Evolutionary conservation across 1,284 basidiomycete genomes (phyloP).

Genomic region (Cutaneotrichosporon mucoides): DNA sequence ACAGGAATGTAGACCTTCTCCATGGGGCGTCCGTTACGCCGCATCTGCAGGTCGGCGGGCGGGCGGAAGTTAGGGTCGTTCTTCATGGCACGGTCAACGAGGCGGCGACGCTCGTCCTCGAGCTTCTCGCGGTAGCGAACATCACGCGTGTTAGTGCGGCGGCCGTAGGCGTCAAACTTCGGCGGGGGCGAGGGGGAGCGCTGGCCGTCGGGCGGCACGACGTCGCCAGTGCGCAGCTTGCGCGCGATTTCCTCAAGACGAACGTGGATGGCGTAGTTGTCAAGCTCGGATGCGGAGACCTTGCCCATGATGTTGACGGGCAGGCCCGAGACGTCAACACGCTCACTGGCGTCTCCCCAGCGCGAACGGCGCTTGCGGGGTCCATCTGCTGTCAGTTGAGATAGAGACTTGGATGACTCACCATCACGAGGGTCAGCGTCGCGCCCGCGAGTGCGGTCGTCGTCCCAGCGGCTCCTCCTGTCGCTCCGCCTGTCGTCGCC

Average conservation of each 20-base stretch:
- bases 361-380: conserved; percentile 89
- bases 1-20: conserved; percentile 99
- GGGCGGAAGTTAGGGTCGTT: conserved; percentile 96
- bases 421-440: conserved; percentile 31
- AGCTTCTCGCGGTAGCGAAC: conserved; percentile 96
- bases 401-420: conserved; percentile 16
- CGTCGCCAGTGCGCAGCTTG: conserved; percentile 88
- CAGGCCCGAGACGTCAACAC: conserved; percentile 74
- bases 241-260: conserved; percentile 95
- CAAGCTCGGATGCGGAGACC: conserved; percentile 85
- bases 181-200: conserved; percentile 94
- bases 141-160: conserved; percentile 96
- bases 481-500: conserved; percentile 17
- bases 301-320: conserved; percentile 90
- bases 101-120: conserved; percentile 89
- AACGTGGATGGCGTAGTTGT: conserved; percentile 91
- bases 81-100: conserved; percentile 94
- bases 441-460: conserved; percentile 23
- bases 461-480: conserved; percentile 28
- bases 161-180: conserved; percentile 93
- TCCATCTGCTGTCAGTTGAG: conserved; percentile 55
- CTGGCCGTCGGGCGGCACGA: conserved; percentile 92
- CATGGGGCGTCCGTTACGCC: conserved; percentile 80
- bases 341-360: conserved; percentile 83
- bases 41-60: conserved; percentile 77